Evolutionary conservation across 2,329 filamentous ascomycete species (phyloP).

Genomic region (Fusarium sp.): DNA sequence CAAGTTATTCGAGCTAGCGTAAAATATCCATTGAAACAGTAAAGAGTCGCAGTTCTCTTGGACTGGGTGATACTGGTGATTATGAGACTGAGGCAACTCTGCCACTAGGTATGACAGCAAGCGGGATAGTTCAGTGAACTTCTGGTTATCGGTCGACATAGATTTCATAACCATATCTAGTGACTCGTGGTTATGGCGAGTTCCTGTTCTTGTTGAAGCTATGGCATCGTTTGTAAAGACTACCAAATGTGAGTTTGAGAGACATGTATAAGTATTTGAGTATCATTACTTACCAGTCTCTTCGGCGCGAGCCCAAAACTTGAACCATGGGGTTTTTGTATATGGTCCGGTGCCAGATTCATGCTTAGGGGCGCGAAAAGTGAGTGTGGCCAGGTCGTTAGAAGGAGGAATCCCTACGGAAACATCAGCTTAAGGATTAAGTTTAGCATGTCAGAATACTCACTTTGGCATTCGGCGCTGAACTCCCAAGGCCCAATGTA

Average conservation of each 20-base stretch:
- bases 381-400: neutral
- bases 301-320: neutral
- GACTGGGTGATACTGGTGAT: neutral
- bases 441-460: neutral
- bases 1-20: neutral
- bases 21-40: neutral
- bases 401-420: neutral
- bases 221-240: neutral
- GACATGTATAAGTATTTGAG: neutral
- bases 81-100: neutral
- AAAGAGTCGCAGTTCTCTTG: neutral
- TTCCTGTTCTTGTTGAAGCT: neutral
- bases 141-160: neutral
- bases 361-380: neutral
- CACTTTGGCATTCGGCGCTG: neutral
- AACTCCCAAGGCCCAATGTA: neutral
- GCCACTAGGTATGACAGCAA: neutral
- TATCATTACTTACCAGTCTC: neutral
- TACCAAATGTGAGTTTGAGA: neutral
- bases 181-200: neutral
- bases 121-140: neutral
- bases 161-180: neutral
- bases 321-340: neutral
- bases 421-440: neutral
- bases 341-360: neutral